Evolutionary conservation across 805 yeast species (phyloP).

Genomic region (Kodamaea hsintzibuensis): DNA sequence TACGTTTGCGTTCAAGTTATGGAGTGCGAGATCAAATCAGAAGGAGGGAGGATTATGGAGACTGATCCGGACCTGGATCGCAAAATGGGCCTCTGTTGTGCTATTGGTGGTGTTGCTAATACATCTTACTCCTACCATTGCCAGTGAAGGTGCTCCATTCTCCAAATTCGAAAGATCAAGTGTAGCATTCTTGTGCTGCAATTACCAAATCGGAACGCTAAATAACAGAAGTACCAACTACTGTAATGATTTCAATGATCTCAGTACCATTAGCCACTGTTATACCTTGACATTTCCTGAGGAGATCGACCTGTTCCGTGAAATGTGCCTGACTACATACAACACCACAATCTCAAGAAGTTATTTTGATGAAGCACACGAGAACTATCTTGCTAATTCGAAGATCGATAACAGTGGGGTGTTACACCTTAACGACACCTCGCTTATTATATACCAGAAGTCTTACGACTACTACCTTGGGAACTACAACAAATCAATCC

Average conservation of each 20-base stretch:
- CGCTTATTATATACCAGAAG: conserved; percentile 19
- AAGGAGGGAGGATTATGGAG: neutral
- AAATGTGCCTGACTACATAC: conserved; percentile 23
- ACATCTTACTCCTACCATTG: conserved; percentile 26
- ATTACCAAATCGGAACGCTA: conserved; percentile 19
- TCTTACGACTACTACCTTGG: conserved; percentile 41
- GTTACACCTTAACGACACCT: conserved; percentile 21
- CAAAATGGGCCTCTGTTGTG: conserved; percentile 10
- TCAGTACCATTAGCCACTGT: conserved; percentile 41
- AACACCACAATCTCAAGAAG: conserved; percentile 22
- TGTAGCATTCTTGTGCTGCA: conserved; percentile 35
- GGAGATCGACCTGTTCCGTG: conserved; percentile 25
- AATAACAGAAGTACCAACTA: neutral
- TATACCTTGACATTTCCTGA: conserved; percentile 25
- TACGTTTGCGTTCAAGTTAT: conserved; percentile 7
- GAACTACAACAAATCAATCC: conserved; percentile 44
- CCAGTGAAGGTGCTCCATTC: conserved; percentile 33
- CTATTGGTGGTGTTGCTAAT: conserved; percentile 14
- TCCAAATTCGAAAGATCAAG: conserved; percentile 27
- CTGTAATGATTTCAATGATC: conserved; percentile 21
- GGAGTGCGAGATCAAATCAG: neutral
- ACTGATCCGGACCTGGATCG: neutral
- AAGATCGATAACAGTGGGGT: conserved; percentile 20
- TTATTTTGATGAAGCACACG: conserved; percentile 22
- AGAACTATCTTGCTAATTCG: conserved; percentile 6